Conservation (phyloP, 2,329 filamentous ascomycete species). For the Dactylellina haptotyla region DNA sequence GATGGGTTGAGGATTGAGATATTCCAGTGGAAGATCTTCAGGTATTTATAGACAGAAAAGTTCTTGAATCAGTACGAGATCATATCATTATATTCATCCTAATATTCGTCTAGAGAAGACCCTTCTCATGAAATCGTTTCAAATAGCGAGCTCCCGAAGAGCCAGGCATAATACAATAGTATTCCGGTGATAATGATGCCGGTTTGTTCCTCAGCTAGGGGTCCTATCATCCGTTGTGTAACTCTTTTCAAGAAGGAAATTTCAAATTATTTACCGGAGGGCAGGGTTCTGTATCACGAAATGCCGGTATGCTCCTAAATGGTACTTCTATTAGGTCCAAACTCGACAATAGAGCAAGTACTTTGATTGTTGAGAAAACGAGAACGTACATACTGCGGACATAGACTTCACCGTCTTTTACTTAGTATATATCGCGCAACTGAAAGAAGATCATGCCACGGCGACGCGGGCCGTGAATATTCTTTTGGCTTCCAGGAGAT, state of each 20-base stretch:
- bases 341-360: too few relatives aligned
- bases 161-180: neutral
- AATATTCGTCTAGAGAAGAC: neutral
- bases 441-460: neutral
- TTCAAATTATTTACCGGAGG: slow-evolving; percentile 14
- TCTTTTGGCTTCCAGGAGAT: too few relatives aligned
- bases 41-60: slow-evolving; percentile 47
- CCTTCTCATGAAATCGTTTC: slow-evolving; percentile 15
- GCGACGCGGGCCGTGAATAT: slow-evolving; percentile 5
- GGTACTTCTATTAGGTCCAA: too few relatives aligned
- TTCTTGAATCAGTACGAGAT: neutral
- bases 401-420: neutral
- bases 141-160: slow-evolving; percentile 24
- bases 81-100: neutral
- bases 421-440: neutral
- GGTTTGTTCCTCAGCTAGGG: neutral
- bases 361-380: too few relatives aligned
- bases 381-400: too few relatives aligned
- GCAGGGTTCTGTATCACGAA: slow-evolving; percentile 4
- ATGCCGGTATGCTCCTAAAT: too few relatives aligned
- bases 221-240: slow-evolving; percentile 13
- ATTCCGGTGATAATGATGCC: neutral
- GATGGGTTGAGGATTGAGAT: too few relatives aligned
- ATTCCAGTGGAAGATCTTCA: neutral
- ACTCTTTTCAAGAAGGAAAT: slow-evolving; percentile 6